These are phyloP conservation scores for Leccinum sublutescens DNA, from an alignment of 768 basidiomycete species.

Conservation along the genomic window DNA sequence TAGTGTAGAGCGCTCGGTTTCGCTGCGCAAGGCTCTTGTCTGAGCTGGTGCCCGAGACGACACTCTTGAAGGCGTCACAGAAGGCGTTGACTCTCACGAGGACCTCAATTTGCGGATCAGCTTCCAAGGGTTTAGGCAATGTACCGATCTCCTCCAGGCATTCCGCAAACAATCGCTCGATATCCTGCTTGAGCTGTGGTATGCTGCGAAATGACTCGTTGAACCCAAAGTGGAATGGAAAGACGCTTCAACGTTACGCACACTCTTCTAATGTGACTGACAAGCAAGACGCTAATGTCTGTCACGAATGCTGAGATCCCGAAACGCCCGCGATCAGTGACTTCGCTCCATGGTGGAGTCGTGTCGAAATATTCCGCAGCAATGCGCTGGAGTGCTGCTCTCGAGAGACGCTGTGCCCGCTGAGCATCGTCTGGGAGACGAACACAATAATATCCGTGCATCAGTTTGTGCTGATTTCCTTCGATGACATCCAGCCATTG, in stretches of 20 bases:
- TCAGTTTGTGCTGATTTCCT: constrained; percentile 44
- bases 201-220: constrained; percentile 36
- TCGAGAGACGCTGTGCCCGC: constrained; percentile 39
- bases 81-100: constrained; percentile 44
- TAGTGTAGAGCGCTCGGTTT: constrained; percentile 32
- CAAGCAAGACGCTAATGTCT: constrained; percentile 52
- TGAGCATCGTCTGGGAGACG: constrained; percentile 62
- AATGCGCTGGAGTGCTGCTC: constrained; percentile 35
- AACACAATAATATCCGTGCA: constrained; percentile 64
- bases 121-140: constrained; percentile 40
- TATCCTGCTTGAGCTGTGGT: constrained; percentile 41
- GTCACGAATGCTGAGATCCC: constrained; percentile 53
- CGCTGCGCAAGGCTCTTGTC: constrained; percentile 38
- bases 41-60: constrained; percentile 28
- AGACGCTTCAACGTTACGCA: constrained; percentile 28
- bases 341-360: constrained; percentile 53
- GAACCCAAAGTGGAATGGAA: neutral
- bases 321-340: constrained; percentile 47
- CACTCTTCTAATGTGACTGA: constrained; percentile 51
- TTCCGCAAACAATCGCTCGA: constrained; percentile 38
- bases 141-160: constrained; percentile 33
- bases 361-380: constrained; percentile 47
- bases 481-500: constrained; percentile 54
- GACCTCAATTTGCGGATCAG: constrained; percentile 47
- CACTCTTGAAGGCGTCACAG: constrained; percentile 36